Conservation (phyloP, 176 grass and related monocot genomes). For the Cenchrus americanus region DNA sequence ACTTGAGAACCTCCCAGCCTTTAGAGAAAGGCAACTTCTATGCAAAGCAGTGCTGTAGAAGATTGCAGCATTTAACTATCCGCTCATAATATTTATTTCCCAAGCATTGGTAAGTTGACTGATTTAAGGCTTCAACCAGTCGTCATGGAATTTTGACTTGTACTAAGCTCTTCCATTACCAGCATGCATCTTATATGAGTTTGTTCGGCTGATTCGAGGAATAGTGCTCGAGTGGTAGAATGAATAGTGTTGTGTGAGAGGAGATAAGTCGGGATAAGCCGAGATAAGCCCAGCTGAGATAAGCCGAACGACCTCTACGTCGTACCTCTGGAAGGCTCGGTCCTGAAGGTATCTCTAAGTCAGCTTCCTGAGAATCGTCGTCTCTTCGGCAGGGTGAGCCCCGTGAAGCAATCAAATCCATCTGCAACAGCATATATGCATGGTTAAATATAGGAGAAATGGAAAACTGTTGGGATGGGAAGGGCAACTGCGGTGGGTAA, state of each 20-base stretch:
- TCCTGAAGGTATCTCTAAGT: not conserved
- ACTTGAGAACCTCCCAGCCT: constrained; percentile 12
- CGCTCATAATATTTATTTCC: not conserved
- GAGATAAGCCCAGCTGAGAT: too few species aligned
- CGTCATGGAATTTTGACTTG: not conserved
- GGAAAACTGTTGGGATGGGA: not conserved
- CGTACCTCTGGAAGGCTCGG: constrained; percentile 24
- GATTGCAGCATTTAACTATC: not conserved
- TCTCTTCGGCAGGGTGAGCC: constrained; percentile 7
- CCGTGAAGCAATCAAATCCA: not conserved
- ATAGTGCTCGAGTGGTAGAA: too few species aligned
- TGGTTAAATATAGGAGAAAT: not conserved
- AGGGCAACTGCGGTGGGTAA: not conserved
- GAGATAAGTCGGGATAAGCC: too few species aligned
- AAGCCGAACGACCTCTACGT: too few species aligned
- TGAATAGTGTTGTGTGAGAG: too few species aligned
- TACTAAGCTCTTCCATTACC: not conserved
- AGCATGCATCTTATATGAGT: not conserved
- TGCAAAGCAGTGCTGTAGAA: not conserved
- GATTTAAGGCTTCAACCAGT: not conserved
- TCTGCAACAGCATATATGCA: not conserved
- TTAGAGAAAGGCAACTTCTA: not conserved
- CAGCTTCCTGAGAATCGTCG: not conserved
- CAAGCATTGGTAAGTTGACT: not conserved
- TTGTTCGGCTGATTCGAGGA: too few species aligned